Evolutionary conservation across 2,329 filamentous ascomycete species (phyloP).

Genomic region (Aureobasidium subglaciale): DNA sequence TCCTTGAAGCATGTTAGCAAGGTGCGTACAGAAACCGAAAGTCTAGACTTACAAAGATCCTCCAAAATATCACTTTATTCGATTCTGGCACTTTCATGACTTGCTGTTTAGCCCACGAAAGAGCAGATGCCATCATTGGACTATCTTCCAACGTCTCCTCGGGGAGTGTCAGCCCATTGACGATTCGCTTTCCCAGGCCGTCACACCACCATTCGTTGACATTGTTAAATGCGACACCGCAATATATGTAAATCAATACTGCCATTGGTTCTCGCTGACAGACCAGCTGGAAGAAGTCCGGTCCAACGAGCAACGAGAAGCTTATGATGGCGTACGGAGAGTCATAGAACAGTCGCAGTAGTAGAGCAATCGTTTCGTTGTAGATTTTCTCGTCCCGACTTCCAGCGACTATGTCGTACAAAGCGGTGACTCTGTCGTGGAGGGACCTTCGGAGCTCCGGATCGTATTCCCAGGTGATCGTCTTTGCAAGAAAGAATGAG

Average conservation of each 20-base stretch:
- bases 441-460: neutral
- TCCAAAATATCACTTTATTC: neutral
- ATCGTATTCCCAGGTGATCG: conserved; percentile 2
- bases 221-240: neutral
- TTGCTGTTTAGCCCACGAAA: neutral
- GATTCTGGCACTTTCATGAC: neutral
- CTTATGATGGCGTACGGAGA: neutral
- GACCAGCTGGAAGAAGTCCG: conserved; percentile 3
- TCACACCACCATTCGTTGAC: conserved; percentile 8
- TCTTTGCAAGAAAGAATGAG: neutral
- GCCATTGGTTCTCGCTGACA: neutral
- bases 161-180: neutral
- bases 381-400: neutral
- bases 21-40: too few species aligned
- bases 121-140: neutral
- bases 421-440: neutral
- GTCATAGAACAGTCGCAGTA: neutral
- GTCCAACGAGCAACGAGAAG: conserved; percentile 3
- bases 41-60: neutral
- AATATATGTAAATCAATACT: neutral
- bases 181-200: neutral
- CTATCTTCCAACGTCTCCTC: neutral
- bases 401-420: neutral
- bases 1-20: neutral
- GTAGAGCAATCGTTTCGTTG: conserved; percentile 1